Evolutionary conservation across 805 yeast species (phyloP), one percentile per base, ranked within the genome.

Genomic region (Sungouiozyma intestinalis): DNA sequence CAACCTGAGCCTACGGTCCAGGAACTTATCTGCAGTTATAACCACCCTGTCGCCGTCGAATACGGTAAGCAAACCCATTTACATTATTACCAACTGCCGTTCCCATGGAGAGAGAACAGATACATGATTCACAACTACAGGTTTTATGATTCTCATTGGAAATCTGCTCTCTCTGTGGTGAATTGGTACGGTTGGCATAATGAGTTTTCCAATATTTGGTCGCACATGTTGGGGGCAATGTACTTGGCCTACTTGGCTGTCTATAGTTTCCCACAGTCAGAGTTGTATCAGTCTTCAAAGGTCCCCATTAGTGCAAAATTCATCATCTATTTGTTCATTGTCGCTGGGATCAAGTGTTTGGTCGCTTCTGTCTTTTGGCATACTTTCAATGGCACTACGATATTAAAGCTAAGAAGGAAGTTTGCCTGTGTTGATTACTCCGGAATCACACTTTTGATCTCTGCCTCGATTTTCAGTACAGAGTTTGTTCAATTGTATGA

Each of bases 351-450:
- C 48, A 76, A 79, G 49, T 92, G 97, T 60, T 67, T 90, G 44
- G 45, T 76, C 6, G 81, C 90, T 36, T 86, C 96, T 1, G 77
- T 80, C 2, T 64, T 81, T 35, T 90, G 97, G 97, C 98, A 90
- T 63, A 84, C 97, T 3, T 88, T 86, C 63, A 76, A 82, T 45
- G 79, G 86, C 47, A 83, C 86, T 48, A 76, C 90, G 15, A 72
- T 72, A 40, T 61, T 82, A 36, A 54, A 67, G 16, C 59, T 77
- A 48, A 73, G 95, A 58, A 71, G 79, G 49, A 74, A 77, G 41
- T 85, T 84, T 64, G 96, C 96, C 0, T 92, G 98, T 61, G 77
- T 88, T 35, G 98, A 90, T 65, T 90, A 90, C 62, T 81, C 94
- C 5, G 98, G 98, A 2, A 90, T 90, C 50, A 86, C 97, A 0